phyloP scores from a whole-genome alignment of 495 filamentous ascomycete species.

The Hypoxylon cercidicola region DNA sequence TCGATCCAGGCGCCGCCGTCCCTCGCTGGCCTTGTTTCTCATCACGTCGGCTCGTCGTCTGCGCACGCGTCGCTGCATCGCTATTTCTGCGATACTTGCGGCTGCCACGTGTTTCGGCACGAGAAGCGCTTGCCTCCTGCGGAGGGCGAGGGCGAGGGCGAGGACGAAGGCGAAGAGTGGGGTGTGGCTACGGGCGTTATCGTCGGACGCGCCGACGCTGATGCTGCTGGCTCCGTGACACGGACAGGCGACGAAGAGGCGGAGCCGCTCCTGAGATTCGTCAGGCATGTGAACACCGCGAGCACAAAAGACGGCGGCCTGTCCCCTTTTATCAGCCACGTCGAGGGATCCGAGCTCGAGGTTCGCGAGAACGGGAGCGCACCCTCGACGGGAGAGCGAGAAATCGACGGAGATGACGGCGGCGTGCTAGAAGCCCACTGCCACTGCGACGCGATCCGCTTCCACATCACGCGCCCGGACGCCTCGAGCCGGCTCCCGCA shows the following conservation, averaged over 20 bases:
- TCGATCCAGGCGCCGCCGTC: constrained; percentile 44
- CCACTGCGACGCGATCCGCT: constrained; percentile 52
- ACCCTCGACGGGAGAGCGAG: background rate
- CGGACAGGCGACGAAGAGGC: constrained; percentile 5
- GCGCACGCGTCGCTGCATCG: constrained; percentile 50
- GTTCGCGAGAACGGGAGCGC: constrained; percentile 16
- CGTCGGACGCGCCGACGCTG: constrained; percentile 6
- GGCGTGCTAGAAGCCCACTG: constrained; percentile 50
- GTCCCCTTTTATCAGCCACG: constrained; percentile 57
- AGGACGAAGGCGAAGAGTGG: constrained; percentile 49
- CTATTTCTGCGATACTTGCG: constrained; percentile 76
- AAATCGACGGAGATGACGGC: background rate
- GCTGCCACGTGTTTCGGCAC: constrained; percentile 66
- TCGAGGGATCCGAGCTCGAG: constrained; percentile 16
- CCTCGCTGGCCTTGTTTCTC: constrained; percentile 56
- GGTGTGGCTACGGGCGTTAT: constrained; percentile 49
- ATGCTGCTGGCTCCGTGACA: background rate
- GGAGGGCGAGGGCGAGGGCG: constrained; percentile 12
- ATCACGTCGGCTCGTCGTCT: constrained; percentile 38
- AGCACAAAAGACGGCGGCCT: constrained; percentile 70
- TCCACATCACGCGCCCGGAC: constrained; percentile 55
- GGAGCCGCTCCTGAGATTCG: constrained; percentile 38
- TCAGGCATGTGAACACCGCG: constrained; percentile 58
- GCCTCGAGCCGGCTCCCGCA: constrained; percentile 35
- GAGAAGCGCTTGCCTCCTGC: constrained; percentile 12